Evolutionary conservation across 106 monocot species (phyloP).

Genomic region (Apostasia shenzhenica): DNA sequence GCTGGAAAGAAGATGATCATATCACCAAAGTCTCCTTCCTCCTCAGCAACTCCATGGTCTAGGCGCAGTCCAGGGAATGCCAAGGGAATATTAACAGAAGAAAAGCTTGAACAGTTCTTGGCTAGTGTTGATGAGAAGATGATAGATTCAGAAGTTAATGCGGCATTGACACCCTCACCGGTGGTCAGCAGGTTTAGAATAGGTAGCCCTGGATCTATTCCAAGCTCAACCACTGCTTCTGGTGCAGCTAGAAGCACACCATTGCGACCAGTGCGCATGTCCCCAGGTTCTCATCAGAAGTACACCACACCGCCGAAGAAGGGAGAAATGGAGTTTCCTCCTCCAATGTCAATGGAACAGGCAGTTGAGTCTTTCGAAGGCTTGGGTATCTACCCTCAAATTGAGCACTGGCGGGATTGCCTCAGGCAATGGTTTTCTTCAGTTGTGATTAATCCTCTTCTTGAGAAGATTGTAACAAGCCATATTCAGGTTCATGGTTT

Average conservation of each 20-base stretch:
- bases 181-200: slow-evolving; percentile 42
- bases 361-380: slow-evolving; percentile 51
- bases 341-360: slow-evolving; percentile 83
- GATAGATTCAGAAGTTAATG: slow-evolving; percentile 31
- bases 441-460: slow-evolving; percentile 63
- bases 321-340: slow-evolving; percentile 78
- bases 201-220: slow-evolving; percentile 48
- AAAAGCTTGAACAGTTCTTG: slow-evolving; percentile 75
- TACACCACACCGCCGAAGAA: slow-evolving; percentile 81
- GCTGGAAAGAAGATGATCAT: slow-evolving; percentile 21
- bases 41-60: slow-evolving; percentile 67
- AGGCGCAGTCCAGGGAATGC: slow-evolving; percentile 50
- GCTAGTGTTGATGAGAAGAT: slow-evolving; percentile 65
- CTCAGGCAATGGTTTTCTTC: slow-evolving; percentile 97
- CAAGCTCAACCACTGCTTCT: slow-evolving; percentile 38
- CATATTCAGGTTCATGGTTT: slow-evolving; percentile 58
- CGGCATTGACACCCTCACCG: slow-evolving; percentile 33
- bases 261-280: slow-evolving; percentile 81
- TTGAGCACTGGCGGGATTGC: slow-evolving; percentile 73
- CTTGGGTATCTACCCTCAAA: slow-evolving; percentile 75
- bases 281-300: slow-evolving; percentile 79
- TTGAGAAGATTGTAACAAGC: slow-evolving; percentile 80
- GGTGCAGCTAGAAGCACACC: slow-evolving; percentile 74
- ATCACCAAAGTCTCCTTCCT: slow-evolving; percentile 31
- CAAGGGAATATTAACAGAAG: slow-evolving; percentile 76